Base-by-base conservation (phyloP, 495 filamentous ascomycete genomes). In the Astrocystis sublimbata region DNA sequence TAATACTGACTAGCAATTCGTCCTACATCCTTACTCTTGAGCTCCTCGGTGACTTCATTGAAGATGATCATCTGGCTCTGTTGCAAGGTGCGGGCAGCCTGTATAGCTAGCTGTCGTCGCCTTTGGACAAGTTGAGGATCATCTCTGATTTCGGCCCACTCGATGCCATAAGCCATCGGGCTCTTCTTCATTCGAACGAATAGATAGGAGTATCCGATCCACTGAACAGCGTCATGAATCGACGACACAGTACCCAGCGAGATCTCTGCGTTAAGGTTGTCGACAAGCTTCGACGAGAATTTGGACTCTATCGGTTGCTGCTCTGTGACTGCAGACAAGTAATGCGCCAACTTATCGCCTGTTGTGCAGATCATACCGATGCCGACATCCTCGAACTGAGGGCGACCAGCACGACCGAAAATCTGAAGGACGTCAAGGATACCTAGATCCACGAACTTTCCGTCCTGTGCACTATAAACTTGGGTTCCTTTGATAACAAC, bases 391-490 rank as follows among this genome's bases (percentile, higher is more conserved):
- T 97, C 92, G 67, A 96, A 99, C 69, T 99, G 94, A 23, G 94
- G 94, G 71, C 94, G 87, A 81, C 94, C 94, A 64, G 94, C 94
- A 80, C 94, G 91, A 78, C 94, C 94, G 71, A 99, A 99, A 42
- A 99, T 99, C 75, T 99, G 94, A 63, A 99, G 79, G 12, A 99
- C 94, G 72, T 99, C 94, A 4, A 99, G 84, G 65, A 99, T 99
- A 9, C 94, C 93, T 13, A 99, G 81, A 70, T 98, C 96, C 24
- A 97, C 89, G 69, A 97, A 98, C 78, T 93, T 96, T 74, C 94
- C 94, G 61, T 94, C 93, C 74, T 94, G 89, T 0, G 94, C 87
- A 71, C 93, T 97, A 76, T 99, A 99, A 2, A 99, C 79, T 72
- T 97, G 92, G 6, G 94, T 98, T 17, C 94, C 94, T 74, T 98